Conservation (phyloP, 2,329 filamentous ascomycete species). For the Pseudogymnoascus sp. region DNA sequence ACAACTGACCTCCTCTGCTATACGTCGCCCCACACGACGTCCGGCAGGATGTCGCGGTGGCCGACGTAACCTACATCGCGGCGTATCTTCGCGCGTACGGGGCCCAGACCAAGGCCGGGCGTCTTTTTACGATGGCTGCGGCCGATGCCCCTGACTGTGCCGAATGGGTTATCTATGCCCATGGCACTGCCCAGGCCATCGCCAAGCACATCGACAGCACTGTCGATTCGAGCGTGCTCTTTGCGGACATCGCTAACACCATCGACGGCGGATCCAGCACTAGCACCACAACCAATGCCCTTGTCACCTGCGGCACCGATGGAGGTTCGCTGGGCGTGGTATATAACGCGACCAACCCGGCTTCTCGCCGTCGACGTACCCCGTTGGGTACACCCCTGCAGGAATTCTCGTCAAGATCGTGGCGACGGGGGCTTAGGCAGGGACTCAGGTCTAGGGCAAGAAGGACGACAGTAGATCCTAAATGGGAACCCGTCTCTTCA, state of each 20-base stretch:
- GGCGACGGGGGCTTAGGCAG: no score
- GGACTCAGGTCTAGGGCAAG: no score
- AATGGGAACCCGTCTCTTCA: no score
- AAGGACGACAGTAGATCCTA: no score
- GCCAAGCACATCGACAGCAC: constrained; percentile 19
- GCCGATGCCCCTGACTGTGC: constrained; percentile 17
- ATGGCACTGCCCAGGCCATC: constrained; percentile 13
- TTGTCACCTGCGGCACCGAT: constrained; percentile 27
- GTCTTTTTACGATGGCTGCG: constrained; percentile 17
- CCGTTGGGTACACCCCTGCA: not conserved
- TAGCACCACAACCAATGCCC: not conserved
- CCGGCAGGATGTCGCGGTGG: constrained; percentile 13
- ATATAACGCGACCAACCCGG: constrained; percentile 16
- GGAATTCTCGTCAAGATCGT: not conserved
- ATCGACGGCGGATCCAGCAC: constrained; percentile 22
- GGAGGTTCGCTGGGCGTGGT: constrained; percentile 22
- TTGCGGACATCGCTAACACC: constrained; percentile 17
- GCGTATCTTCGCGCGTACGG: constrained; percentile 19
- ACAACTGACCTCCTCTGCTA: constrained; percentile 11
- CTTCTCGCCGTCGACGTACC: constrained; percentile 11
- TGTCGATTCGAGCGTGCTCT: constrained; percentile 11
- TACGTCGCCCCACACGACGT: no score
- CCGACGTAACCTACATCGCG: constrained; percentile 16
- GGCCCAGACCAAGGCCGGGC: constrained; percentile 11
- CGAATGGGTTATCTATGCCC: constrained; percentile 18